phyloP scores from a whole-genome alignment of 345 rosid genomes.

The Syzygium aqueum region DNA sequence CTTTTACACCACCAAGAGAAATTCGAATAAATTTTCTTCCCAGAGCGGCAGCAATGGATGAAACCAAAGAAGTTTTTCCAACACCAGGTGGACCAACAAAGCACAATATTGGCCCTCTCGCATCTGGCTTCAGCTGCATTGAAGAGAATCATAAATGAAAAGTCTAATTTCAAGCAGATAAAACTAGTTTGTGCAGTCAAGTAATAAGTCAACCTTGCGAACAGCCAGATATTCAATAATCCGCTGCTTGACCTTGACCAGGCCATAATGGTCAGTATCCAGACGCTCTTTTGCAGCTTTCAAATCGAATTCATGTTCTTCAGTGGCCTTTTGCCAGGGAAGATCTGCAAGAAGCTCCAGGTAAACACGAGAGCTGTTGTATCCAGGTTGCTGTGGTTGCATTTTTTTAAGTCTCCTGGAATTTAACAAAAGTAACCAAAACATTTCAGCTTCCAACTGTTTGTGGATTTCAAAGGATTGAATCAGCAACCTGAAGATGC shows the following conservation, averaged over 20 bases:
- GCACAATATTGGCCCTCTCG: slow-evolving; percentile 93
- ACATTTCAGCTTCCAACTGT: neutral
- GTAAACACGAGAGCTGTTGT: slow-evolving; percentile 90
- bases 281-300: slow-evolving; percentile 90
- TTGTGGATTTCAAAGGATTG: neutral
- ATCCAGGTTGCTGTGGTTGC: slow-evolving; percentile 99
- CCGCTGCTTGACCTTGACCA: slow-evolving; percentile 88
- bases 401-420: slow-evolving; percentile 94
- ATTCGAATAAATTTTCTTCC: slow-evolving; percentile 92
- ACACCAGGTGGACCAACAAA: slow-evolving; percentile 99
- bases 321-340: slow-evolving; percentile 92
- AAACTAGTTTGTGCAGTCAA: neutral
- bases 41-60: slow-evolving; percentile 89
- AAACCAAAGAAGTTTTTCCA: slow-evolving; percentile 97
- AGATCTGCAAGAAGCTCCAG: slow-evolving; percentile 97
- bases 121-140: slow-evolving; percentile 96
- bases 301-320: slow-evolving; percentile 77
- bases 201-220: slow-evolving; percentile 52
- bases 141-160: slow-evolving; percentile 2
- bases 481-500: neutral
- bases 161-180: slow-evolving; percentile 13
- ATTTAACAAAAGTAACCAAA: slow-evolving; percentile 2
- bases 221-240: slow-evolving; percentile 98
- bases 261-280: slow-evolving; percentile 90
- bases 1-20: slow-evolving; percentile 98